phyloP scores from a whole-genome alignment of 768 basidiomycete species.

The Leccinum incarnatum region DNA sequence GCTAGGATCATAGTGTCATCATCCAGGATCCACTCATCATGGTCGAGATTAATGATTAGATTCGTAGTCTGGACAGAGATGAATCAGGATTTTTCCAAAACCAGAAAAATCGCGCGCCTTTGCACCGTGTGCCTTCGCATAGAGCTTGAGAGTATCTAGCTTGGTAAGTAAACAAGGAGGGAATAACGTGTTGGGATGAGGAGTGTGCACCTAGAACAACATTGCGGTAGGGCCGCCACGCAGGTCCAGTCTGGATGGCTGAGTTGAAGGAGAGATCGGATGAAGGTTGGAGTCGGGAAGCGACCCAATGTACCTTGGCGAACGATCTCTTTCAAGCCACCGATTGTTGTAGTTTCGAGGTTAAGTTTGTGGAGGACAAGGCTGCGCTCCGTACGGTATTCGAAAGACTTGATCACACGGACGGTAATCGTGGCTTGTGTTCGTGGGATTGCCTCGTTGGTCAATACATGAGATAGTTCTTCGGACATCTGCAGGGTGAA shows the following conservation, averaged over 20 bases:
- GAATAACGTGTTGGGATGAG: neutral
- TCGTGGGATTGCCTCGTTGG: constrained; percentile 63
- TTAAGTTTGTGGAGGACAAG: constrained; percentile 83
- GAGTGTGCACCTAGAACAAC: constrained; percentile 56
- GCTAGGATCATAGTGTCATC: constrained; percentile 65
- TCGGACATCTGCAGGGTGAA: constrained; percentile 27
- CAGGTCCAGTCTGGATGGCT: constrained; percentile 73
- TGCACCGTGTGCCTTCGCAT: constrained; percentile 90
- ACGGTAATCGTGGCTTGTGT: constrained; percentile 85
- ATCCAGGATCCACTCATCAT: constrained; percentile 88
- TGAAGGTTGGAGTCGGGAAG: neutral
- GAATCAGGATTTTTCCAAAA: neutral
- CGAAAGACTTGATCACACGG: constrained; percentile 93
- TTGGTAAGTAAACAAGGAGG: constrained; percentile 4
- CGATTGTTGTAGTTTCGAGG: constrained; percentile 76
- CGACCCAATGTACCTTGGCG: constrained; percentile 51
- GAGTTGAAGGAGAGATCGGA: constrained; percentile 9
- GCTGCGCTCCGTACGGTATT: constrained; percentile 84
- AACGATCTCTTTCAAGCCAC: constrained; percentile 69
- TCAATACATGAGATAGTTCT: constrained; percentile 45
- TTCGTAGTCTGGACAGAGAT: constrained; percentile 73
- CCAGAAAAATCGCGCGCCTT: constrained; percentile 52
- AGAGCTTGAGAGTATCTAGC: constrained; percentile 90
- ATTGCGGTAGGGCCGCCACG: constrained; percentile 88
- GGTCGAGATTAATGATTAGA: constrained; percentile 95